A percentile compares a stretch with the other conserved stretches of the same genome.
Evolutionary conservation across 23 red algal species (phyloP).

Genomic region (Agarophyton chilense): DNA sequence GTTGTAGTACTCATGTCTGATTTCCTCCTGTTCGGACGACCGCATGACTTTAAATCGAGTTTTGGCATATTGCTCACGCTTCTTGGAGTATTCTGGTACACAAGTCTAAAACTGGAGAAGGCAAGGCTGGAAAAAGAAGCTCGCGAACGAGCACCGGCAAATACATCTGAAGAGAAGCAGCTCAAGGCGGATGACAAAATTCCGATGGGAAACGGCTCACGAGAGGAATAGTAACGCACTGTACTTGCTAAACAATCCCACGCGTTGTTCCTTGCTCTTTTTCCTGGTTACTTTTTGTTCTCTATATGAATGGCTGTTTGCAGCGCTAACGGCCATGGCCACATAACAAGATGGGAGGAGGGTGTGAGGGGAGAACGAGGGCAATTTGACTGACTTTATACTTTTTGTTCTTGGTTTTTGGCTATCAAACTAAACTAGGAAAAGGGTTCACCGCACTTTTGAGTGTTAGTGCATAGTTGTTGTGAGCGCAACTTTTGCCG

Average conservation of each 20-base stretch:
- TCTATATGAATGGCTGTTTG: not conserved
- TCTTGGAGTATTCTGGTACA: conserved; percentile 89
- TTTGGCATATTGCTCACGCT: conserved; percentile 83
- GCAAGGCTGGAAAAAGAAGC: conserved; percentile 66
- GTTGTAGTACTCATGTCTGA: conserved; percentile 72
- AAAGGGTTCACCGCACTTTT: not conserved
- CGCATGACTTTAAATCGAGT: conserved; percentile 63
- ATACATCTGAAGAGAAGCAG: not conserved
- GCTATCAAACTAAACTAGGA: not conserved
- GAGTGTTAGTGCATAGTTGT: too few species aligned
- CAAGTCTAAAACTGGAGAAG: conserved; percentile 79
- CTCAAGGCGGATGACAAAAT: conserved; percentile 26
- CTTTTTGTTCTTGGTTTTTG: not conserved
- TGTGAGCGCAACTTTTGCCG: too few species aligned
- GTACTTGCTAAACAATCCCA: too few species aligned
- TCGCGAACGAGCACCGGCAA: conserved; percentile 14
- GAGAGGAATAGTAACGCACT: too few species aligned
- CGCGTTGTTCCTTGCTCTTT: not conserved
- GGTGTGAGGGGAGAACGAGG: too few species aligned
- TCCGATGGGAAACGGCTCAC: not conserved
- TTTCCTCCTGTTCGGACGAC: conserved; percentile 77
- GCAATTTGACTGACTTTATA: not conserved
- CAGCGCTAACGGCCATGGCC: too few species aligned
- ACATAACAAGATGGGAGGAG: too few species aligned
- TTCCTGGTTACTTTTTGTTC: not conserved